These are phyloP conservation scores for Fusarium sp. DNA, from an alignment of 2,329 filamentous ascomycete species.

Conservation along the genomic window DNA sequence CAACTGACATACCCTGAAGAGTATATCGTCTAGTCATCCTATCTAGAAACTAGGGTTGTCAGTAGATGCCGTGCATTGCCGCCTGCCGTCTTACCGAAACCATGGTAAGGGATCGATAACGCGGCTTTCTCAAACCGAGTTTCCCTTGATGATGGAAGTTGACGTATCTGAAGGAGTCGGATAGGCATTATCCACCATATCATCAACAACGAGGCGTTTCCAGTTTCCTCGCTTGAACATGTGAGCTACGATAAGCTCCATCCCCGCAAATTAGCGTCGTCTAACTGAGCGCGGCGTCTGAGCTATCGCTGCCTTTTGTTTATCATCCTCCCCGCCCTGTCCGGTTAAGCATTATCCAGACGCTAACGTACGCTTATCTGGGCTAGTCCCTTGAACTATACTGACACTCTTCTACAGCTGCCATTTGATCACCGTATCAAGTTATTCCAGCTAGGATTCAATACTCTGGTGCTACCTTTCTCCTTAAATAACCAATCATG, in stretches of 20 bases:
- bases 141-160: not conserved
- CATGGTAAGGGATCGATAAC: not conserved
- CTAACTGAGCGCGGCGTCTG: no score
- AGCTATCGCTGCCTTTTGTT: no score
- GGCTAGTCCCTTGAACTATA: not conserved
- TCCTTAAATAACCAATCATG: not conserved
- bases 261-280: not conserved
- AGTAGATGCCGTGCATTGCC: not conserved
- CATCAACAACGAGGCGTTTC: not conserved
- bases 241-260: not conserved
- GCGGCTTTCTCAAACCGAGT: not conserved
- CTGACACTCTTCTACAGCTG: not conserved
- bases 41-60: not conserved
- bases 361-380: not conserved
- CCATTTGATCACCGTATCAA: not conserved
- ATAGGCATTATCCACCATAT: not conserved
- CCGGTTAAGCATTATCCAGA: not conserved
- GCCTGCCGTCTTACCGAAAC: not conserved
- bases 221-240: not conserved
- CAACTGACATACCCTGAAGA: no score
- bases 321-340: no score
- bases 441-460: not conserved
- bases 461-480: not conserved
- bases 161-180: not conserved
- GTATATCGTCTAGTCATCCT: not conserved